phyloP scores from a whole-genome alignment of 169 alveolate species.

The Neospora caninum region DNA sequence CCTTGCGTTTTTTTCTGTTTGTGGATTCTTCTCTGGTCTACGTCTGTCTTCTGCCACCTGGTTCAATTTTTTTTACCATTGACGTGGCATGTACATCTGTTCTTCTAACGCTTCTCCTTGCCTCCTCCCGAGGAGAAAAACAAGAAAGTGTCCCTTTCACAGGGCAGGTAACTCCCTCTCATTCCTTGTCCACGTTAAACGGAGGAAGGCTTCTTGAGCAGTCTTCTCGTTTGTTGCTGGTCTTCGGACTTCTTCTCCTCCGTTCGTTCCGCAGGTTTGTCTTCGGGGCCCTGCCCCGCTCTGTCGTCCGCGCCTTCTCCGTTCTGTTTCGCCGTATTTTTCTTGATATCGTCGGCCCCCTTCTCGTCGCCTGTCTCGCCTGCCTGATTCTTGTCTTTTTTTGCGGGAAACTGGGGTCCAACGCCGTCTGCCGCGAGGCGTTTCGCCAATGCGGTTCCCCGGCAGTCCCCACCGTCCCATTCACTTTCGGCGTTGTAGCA shows the following conservation, averaged over 20 bases:
- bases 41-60: no score
- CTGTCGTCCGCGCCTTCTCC: not conserved
- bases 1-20: no score
- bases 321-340: not conserved
- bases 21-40: no score
- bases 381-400: not conserved
- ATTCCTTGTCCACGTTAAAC: no score
- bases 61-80: no score
- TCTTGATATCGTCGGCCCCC: not conserved
- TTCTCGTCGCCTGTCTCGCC: not conserved
- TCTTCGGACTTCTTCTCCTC: not conserved
- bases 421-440: conserved; percentile 14
- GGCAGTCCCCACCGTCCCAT: conserved; percentile 68
- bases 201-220: no score
- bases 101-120: no score
- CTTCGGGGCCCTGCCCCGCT: not conserved
- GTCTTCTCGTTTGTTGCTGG: not conserved
- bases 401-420: not conserved
- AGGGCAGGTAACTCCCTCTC: no score
- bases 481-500: conserved; percentile 72
- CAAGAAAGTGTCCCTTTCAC: no score
- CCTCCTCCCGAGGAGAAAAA: no score
- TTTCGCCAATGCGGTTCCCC: conserved; percentile 2
- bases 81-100: no score
- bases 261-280: not conserved